Percentiles rank a stretch among this genome's conserved stretches.
Evolutionary conservation across 768 basidiomycete species (phyloP).

Genomic region (Pisolithus tinctorius): DNA sequence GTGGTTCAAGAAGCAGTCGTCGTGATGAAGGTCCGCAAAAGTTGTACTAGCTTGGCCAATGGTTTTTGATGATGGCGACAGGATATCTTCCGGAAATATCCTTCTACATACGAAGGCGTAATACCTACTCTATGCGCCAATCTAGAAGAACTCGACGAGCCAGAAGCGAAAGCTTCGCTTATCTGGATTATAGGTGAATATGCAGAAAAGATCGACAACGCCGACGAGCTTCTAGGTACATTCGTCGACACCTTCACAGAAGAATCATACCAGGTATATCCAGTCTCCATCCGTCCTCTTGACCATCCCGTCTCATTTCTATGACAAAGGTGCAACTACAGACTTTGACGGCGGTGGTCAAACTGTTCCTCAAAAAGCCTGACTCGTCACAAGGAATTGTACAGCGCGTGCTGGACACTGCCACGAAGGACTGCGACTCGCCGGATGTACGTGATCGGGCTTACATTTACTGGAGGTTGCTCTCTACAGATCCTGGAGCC

Average conservation of each 20-base stretch:
- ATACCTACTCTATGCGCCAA: conserved; percentile 93
- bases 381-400: conserved; percentile 90
- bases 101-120: conserved; percentile 91
- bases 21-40: conserved; percentile 81
- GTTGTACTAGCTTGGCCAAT: background rate
- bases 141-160: conserved; percentile 94
- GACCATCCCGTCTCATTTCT: background rate
- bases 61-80: conserved; percentile 23
- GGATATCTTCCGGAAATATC: conserved; percentile 99
- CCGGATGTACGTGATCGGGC: conserved; percentile 96
- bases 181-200: conserved; percentile 99
- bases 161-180: conserved; percentile 94
- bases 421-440: conserved; percentile 95
- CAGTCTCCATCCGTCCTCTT: background rate
- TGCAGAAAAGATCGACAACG: conserved; percentile 95
- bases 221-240: conserved; percentile 82
- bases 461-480: conserved; percentile 94
- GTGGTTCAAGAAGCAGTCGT: conserved; percentile 98
- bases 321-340: conserved; percentile 57
- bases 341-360: conserved; percentile 92
- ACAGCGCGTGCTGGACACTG: conserved; percentile 85
- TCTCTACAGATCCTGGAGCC: conserved; percentile 91
- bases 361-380: conserved; percentile 92
- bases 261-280: conserved; percentile 76
- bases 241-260: conserved; percentile 93